phyloP scores from a whole-genome alignment of 2,329 filamentous ascomycete genomes.

The Phyllachora maydis region DNA sequence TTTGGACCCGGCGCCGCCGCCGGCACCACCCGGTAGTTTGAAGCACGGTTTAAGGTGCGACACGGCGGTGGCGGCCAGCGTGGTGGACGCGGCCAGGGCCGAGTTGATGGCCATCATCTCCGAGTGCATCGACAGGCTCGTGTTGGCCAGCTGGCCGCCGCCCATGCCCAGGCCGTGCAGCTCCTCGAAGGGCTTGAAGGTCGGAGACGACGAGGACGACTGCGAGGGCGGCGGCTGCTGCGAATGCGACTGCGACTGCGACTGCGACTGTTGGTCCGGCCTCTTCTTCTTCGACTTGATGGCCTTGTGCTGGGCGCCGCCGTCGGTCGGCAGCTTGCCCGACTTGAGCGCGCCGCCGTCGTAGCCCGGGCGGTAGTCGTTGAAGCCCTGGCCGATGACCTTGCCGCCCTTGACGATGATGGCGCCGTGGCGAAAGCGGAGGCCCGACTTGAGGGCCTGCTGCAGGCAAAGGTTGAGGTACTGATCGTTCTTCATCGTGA shows the following conservation, averaged over 20 bases:
- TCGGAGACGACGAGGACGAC: too few species aligned
- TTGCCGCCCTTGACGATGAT: constrained; percentile 30
- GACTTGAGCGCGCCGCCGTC: constrained; percentile 26
- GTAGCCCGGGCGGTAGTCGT: constrained; percentile 25
- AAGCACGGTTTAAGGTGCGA: constrained; percentile 25
- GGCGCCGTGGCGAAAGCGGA: constrained; percentile 26
- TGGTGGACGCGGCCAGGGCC: constrained; percentile 21
- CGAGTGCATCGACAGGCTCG: constrained; percentile 26
- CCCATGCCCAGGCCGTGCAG: too few species aligned
- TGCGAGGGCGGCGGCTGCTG: not conserved
- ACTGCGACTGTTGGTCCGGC: constrained; percentile 11
- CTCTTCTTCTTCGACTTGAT: constrained; percentile 14
- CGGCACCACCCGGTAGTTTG: constrained; percentile 22
- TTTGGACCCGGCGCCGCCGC: constrained; percentile 28
- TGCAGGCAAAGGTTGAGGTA: constrained; percentile 28
- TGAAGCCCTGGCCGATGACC: constrained; percentile 28
- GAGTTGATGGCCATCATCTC: constrained; percentile 35
- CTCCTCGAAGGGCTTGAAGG: constrained; percentile 19
- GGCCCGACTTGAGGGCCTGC: constrained; percentile 25
- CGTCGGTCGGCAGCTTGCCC: constrained; percentile 14
- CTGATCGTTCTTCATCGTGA: constrained; percentile 11
- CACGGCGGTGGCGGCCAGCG: constrained; percentile 17
- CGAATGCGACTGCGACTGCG: constrained; percentile 4
- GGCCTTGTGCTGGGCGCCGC: constrained; percentile 9
- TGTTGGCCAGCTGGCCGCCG: constrained; percentile 16